Percentiles rank a stretch among this genome's conserved stretches.
phyloP scores from a whole-genome alignment of 1,284 basidiomycete genomes.

The Trichosporon sp. region DNA sequence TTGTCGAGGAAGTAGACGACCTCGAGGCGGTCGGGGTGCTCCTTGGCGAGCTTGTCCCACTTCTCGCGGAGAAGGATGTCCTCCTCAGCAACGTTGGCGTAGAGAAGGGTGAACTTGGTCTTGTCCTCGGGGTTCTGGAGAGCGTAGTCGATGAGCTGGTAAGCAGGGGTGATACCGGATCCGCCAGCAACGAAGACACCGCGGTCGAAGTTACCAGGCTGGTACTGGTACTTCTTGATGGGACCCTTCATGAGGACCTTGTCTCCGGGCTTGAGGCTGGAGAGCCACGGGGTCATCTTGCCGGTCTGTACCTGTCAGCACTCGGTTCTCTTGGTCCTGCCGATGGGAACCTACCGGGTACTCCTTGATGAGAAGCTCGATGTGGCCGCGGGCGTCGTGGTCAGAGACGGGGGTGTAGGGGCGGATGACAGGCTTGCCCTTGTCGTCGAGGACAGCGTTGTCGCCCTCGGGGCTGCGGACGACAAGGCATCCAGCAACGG shows the following conservation, averaged over 20 bases:
- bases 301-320: constrained; percentile 45
- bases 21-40: constrained; percentile 23
- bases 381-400: constrained; percentile 64
- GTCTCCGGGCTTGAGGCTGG: constrained; percentile 68
- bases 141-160: constrained; percentile 63
- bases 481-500: constrained; percentile 56
- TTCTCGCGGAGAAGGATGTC: constrained; percentile 85
- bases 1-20: constrained; percentile 85
- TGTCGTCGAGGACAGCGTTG: constrained; percentile 55
- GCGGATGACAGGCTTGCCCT: constrained; percentile 83
- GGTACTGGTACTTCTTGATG: constrained; percentile 73
- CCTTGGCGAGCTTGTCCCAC: constrained; percentile 46
- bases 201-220: constrained; percentile 77
- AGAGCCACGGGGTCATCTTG: constrained; percentile 72
- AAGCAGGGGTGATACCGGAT: constrained; percentile 52
- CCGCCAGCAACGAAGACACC: constrained; percentile 81
- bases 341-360: constrained; percentile 42
- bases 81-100: constrained; percentile 80
- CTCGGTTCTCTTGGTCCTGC: constrained; percentile 5
- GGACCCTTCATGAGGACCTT: constrained; percentile 85
- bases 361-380: constrained; percentile 80
- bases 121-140: constrained; percentile 69
- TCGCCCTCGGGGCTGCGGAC: constrained; percentile 51
- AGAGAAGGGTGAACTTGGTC: constrained; percentile 90
- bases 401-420: constrained; percentile 80